Conservation (phyloP, 2,329 filamentous ascomycete genomes). For the Trichoderma koningii region DNA sequence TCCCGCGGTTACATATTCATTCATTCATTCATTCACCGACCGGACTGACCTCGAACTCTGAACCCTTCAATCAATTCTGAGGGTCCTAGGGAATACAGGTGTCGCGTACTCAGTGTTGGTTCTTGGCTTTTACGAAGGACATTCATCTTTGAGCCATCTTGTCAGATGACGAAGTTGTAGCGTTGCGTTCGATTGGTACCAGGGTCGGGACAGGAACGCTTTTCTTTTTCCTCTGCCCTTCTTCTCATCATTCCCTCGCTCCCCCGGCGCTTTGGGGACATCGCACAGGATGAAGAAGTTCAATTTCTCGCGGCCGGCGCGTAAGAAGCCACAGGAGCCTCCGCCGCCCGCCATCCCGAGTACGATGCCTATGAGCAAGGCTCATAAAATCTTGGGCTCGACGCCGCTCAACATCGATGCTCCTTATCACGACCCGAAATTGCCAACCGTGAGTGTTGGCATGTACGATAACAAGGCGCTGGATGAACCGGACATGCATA, state of each 20-base stretch:
- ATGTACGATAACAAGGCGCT: slow-evolving; percentile 46
- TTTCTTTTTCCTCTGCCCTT: slow-evolving; percentile 5
- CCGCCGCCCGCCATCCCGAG: slow-evolving; percentile 30
- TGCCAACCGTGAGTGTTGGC: slow-evolving; percentile 49
- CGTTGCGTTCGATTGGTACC: slow-evolving; percentile 7
- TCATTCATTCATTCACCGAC: not conserved
- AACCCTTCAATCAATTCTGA: not conserved
- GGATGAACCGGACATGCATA: slow-evolving; percentile 27
- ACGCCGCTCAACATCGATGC: slow-evolving; percentile 49
- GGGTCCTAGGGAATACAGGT: not conserved
- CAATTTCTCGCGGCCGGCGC: slow-evolving; percentile 51
- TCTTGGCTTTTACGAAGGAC: not conserved
- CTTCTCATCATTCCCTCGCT: not conserved
- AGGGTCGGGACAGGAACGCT: slow-evolving; percentile 20
- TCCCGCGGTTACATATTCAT: not conserved
- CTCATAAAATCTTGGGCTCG: slow-evolving; percentile 53
- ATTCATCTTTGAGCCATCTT: not conserved
- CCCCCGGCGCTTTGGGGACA: not conserved
- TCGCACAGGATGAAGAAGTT: slow-evolving; percentile 48
- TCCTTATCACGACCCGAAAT: slow-evolving; percentile 44
- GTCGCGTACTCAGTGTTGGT: not conserved
- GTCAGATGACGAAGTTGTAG: slow-evolving; percentile 17
- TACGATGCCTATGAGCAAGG: slow-evolving; percentile 51
- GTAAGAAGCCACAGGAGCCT: slow-evolving; percentile 45
- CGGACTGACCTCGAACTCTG: not conserved